Evolutionary conservation across 208 protist species (phyloP).

Genomic region (Trypanosoma boissoni): DNA sequence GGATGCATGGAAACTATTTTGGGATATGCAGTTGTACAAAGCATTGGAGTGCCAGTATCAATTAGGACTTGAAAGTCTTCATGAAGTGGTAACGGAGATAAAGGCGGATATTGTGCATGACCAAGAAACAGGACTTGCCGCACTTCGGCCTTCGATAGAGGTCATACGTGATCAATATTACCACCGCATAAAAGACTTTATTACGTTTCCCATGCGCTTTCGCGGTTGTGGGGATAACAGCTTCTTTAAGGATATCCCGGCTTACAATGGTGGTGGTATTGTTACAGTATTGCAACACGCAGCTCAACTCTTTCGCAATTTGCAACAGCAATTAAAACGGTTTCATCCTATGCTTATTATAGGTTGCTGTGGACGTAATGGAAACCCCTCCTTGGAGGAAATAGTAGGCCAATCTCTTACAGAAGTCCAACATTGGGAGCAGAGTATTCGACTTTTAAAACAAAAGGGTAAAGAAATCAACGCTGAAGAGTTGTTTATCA

Average conservation of each 20-base stretch:
- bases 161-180: slow-evolving; percentile 93
- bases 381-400: slow-evolving; percentile 80
- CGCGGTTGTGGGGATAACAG: slow-evolving; percentile 80
- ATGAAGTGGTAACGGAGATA: slow-evolving; percentile 91
- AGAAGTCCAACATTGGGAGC: slow-evolving; percentile 95
- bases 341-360: slow-evolving; percentile 91
- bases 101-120: slow-evolving; percentile 92
- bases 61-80: slow-evolving; percentile 88
- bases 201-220: slow-evolving; percentile 93
- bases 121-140: slow-evolving; percentile 65
- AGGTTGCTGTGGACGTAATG: slow-evolving; percentile 73
- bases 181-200: slow-evolving; percentile 93
- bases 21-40: slow-evolving; percentile 98
- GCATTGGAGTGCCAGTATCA: slow-evolving; percentile 96
- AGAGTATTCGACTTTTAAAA: slow-evolving; percentile 94
- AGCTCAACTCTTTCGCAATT: slow-evolving; percentile 84
- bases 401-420: slow-evolving; percentile 85
- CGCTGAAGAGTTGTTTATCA: slow-evolving; percentile 90
- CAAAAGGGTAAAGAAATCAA: slow-evolving; percentile 95
- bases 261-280: slow-evolving; percentile 86
- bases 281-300: slow-evolving; percentile 92
- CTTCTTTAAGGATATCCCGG: slow-evolving; percentile 89
- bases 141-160: slow-evolving; percentile 89
- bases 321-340: slow-evolving; percentile 80
- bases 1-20: slow-evolving; percentile 93